Base-by-base conservation (phyloP, 2,329 filamentous ascomycete genomes). In the Cordyceps militaris region DNA sequence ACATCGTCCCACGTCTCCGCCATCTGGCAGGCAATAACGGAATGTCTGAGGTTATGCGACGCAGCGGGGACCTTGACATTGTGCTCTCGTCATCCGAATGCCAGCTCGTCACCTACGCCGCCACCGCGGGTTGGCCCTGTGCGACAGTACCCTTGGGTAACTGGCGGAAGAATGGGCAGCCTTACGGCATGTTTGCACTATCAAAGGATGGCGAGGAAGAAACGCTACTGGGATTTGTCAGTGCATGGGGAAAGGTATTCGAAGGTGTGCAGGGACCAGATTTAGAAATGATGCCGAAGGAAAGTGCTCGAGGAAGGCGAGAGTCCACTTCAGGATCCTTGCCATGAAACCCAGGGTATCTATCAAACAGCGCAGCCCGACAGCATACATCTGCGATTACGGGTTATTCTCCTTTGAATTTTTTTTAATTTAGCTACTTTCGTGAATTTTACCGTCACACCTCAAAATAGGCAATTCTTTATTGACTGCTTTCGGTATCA, bases 151-250 rank as follows among this genome's bases (percentile, higher is more conserved):
- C 55, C 1, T 16, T 48, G 30, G 40, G 30, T 13, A 49, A 47
- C 21, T 58, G 48, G 56, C 19, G 23, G 7, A 38, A 58, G 30
- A 53, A 58, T 13, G 56, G 55, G 19, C 55, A 57, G 16, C 56
- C 56, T 13, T 52, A 50, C 9, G 55, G 56, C 40, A 58, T 58
- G 56, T 51, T 51, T 44, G 55, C 47, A 8, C 11, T 57, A 8
- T 36, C 55, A 7, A 51, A 28, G 14, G 9, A 57, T 16, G 55
- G 38, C 4, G 16, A 28, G 23, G 44, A 49, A 11, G 26, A 50
- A 3, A 51, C 21, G 0, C 11, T 57, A 19, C n/a, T 51, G 28
- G 47, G 47, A 1, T 57, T 58, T 24, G 10, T 58, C 13, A 24
- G 21, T 23, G 48, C 10, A n/a, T 54, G 49, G 49, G 42, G 28